These are phyloP conservation scores for Populus hybrid DNA, from an alignment of 441 rosid species.

Conservation along the genomic window DNA sequence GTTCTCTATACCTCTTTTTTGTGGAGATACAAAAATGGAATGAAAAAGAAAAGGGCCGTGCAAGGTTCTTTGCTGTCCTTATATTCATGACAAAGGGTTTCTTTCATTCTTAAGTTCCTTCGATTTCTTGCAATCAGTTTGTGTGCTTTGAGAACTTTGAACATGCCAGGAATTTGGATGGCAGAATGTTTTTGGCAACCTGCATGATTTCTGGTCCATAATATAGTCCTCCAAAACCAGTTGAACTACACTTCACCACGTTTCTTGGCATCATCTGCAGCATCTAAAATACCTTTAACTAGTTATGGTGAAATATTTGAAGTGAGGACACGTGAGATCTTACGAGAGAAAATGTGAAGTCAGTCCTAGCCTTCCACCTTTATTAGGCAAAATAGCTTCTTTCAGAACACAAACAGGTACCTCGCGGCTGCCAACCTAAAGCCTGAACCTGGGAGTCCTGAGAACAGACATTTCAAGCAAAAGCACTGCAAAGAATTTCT, in stretches of 20 bases:
- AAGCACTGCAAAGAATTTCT: background rate
- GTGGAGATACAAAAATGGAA: background rate
- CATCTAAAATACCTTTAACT: no score
- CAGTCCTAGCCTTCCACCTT: background rate
- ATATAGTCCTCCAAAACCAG: no score
- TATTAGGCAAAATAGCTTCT: background rate
- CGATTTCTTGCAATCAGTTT: background rate
- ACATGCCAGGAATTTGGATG: background rate
- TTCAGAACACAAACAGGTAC: background rate
- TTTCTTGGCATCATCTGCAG: background rate
- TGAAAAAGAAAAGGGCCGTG: constrained; percentile 10
- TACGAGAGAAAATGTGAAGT: background rate
- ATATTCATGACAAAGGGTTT: constrained; percentile 1
- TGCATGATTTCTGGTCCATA: background rate
- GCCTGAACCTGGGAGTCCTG: background rate
- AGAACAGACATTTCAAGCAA: background rate
- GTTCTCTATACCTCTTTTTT: background rate
- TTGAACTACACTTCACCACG: no score
- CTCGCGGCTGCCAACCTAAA: background rate
- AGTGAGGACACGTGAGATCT: no score
- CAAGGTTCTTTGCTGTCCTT: background rate
- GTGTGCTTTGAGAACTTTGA: background rate
- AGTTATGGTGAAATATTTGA: no score
- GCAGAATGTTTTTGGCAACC: background rate
- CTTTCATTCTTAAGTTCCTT: background rate